These are phyloP conservation scores for Calocybe gangraenosa DNA, from an alignment of 768 basidiomycete genomes.

Conservation along the genomic window DNA sequence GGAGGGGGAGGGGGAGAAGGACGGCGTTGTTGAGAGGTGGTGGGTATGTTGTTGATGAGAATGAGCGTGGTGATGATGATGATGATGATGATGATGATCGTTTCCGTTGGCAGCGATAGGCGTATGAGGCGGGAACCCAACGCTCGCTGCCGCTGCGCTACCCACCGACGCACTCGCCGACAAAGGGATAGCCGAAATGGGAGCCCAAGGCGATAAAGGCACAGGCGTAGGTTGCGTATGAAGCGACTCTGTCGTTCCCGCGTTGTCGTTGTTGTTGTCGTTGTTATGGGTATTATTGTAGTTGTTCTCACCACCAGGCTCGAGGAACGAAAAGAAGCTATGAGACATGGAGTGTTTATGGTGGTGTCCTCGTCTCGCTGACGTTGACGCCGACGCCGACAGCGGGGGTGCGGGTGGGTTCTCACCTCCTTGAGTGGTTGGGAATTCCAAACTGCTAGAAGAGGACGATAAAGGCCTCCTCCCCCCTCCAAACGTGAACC, in stretches of 20 bases:
- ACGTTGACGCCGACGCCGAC: conserved; percentile 22
- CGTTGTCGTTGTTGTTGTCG: not conserved
- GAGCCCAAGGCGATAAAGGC: conserved; percentile 67
- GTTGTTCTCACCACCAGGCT: too few relatives aligned
- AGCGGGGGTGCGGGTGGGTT: not conserved
- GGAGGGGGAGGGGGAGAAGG: too few relatives aligned
- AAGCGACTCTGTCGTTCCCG: conserved; percentile 33
- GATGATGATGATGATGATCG: not conserved
- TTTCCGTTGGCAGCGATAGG: conserved; percentile 2
- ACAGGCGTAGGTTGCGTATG: conserved; percentile 57
- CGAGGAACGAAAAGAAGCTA: conserved; percentile 94
- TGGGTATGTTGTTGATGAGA: not conserved
- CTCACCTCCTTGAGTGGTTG: not conserved
- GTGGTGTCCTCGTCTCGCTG: conserved; percentile 69
- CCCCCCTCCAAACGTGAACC: conserved; percentile 68
- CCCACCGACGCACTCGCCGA: conserved; percentile 7
- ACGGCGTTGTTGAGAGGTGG: too few relatives aligned
- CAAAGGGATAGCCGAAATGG: conserved; percentile 39
- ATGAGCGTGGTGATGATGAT: not conserved
- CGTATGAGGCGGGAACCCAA: conserved; percentile 11
- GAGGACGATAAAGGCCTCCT: too few relatives aligned
- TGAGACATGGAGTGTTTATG: conserved; percentile 94
- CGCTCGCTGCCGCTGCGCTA: not conserved
- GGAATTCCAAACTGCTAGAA: too few relatives aligned
- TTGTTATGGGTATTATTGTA: too few relatives aligned